Base-by-base conservation (phyloP, 371 early-diverging fungal genomes). In the Enterospora canceri region DNA sequence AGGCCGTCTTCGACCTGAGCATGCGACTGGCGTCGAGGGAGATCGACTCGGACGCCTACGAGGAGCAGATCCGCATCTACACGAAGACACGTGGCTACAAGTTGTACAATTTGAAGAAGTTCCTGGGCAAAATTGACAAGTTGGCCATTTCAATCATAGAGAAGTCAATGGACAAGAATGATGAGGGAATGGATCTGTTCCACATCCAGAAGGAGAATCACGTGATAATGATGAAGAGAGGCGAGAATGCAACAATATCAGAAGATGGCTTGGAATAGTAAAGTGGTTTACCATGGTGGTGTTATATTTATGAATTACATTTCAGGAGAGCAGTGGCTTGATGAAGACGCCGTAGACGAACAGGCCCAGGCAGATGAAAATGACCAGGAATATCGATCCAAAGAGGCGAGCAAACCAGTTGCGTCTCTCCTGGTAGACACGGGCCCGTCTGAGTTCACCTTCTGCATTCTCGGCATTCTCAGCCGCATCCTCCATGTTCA, bases 41-140 rank as follows among this genome's bases (percentile, higher is more conserved):
- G 24, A 79, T 93, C 62, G 94, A 96, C 29, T 77, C 83, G 32
- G 79, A 79, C 32, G 81, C 80, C 46, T 97, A 87, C 85, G 98
- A 97, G 73, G 96, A 97, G 67, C 83, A 85, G 50, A 76, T 88
- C 32, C 85, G 93, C 1, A 83, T 84, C 34, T 78, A 91, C 69
- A 63, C 75, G 30, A 35, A 73, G 33, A 57, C 69, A 19, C 68
- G 58, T 40, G 81, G 68, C 60, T 81, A 53, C 50, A 73, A 65
- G 53, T 63, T 79, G 23, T 76, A 72, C 57, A 75, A 72, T 55
- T 63, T 71, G 29, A 70, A 74, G 18, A 77, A 74, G 62, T 48
- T 77, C 21, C 65, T 80, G 48, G 28, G 54, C 1, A 72, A 73
- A 51, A 71, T 76, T 31, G 67, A 71, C 15, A 71, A 71, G 28